Evolutionary conservation across 208 protist species (phyloP), one percentile per base, ranked within the genome.

Genomic region (Trypanosoma lewisi): DNA sequence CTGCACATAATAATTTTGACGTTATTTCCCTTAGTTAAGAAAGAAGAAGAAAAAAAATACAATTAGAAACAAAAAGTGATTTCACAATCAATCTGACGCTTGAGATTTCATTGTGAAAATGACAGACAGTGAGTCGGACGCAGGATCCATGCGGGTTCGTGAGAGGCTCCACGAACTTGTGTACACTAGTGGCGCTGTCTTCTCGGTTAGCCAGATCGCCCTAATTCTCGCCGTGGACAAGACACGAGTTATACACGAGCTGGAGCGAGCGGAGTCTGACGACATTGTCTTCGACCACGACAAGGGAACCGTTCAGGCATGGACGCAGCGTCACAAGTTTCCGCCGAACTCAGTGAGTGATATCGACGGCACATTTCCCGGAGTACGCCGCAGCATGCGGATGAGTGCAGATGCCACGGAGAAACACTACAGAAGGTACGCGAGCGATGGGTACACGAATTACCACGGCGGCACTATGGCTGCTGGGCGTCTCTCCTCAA

Each of bases 81-180:
- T 12, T 28, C 47, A 31, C 28, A 52, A 27, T 33, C 5, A 17
- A 34, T 19, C 27, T 52, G 28, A 17, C 21, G 28, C 27, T 25
- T 9, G 14, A 41, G n/a, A 5, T 7, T 8, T 4, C 21, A 12
- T 52, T 39, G 6, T 33, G 17, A 36, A 52, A 30, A 73, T 57
- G 52, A 85, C 82, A 70, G 78, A 89, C 52, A 73, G 64, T 41
- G 77, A 82, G 14, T 59, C 68, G 25, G 79, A 85, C 16, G 63
- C 54, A 0, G 52, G 64, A 2, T 55, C 60, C 2, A 67, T 66
- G 14, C 56, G 53, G 48, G n/a, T 84, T 34, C 71, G 75, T 12
- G 75, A 67, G 27, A 70, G 68, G 2, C 63, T 83, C 12, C 47
- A 76, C 5, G 75, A 82, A 63, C 62, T 88, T 8, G 27, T 88